Evolutionary conservation across 2,329 filamentous ascomycete species (phyloP), one percentile per base, ranked within the genome.

Genomic region (Cladorrhinum sp.): DNA sequence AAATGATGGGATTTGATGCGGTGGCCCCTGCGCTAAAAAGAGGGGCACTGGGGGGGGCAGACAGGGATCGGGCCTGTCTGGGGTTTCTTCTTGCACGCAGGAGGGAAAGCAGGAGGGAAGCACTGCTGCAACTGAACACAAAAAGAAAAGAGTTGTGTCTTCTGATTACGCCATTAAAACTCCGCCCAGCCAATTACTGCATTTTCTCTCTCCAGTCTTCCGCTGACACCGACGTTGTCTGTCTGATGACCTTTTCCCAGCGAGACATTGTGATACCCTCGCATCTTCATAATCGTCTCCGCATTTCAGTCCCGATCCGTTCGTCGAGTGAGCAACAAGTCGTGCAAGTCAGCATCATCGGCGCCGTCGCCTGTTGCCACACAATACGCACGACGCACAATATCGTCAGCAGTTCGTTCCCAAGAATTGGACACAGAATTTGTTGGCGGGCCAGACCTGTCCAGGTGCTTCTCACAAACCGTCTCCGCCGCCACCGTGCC

Each of bases 121-220:
- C 48, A 58, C 51, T 50, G 38, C 38, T 55, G 50, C 55, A 45
- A 58, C 48, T 58, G 29, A 50, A 60, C 23, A 62, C 25, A 52
- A 64, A 52, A 64, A 67, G 63, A 60, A 66, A 64, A 55, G 57
- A 60, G 60, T 62, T 61, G 60, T 36, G 50, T 50, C 18, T 57
- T 57, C 55, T 54, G 51, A 66, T 68, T 67, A 66, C 66, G 65
- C 57, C 59, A 67, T 62, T 57, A 48, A 63, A 68, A 66, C 41
- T 60, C 55, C 23, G 50, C 55, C 41, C 41, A 45, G n/a, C 41
- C 41, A 45, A 45, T 32, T 22, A 53, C 24, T 13, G n/a, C 49
- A n/a, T 20, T 20, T 12, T 24, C 20, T n/a, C 12, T 25, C 25
- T 41, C 18, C 32, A 41, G 9, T 45, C 12, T 2, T 24, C 22